Conservation (phyloP, 2,329 filamentous ascomycete genomes). For the Epicoccum sorghinum region DNA sequence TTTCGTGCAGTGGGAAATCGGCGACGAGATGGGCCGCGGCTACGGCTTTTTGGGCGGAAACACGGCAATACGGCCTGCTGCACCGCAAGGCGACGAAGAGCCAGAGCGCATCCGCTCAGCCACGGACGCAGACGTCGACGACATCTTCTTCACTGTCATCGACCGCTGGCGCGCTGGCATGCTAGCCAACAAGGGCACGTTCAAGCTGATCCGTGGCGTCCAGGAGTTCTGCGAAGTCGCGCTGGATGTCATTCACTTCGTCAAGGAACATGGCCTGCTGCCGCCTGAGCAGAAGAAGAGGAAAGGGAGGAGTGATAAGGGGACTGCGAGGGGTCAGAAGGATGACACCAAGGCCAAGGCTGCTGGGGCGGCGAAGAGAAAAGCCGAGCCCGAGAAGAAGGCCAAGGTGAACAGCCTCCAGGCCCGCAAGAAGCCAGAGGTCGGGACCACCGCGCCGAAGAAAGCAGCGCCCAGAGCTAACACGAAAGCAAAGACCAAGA, state of each 20-base stretch:
- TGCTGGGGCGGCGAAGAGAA: background rate
- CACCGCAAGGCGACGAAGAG: background rate
- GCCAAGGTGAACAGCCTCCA: background rate
- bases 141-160: conserved; percentile 41
- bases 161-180: conserved; percentile 42
- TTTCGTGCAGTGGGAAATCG: conserved; percentile 32
- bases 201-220: conserved; percentile 30
- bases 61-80: background rate
- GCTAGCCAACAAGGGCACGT: conserved; percentile 19
- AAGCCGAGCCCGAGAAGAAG: background rate
- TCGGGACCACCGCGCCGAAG: too few species aligned
- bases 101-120: conserved; percentile 10
- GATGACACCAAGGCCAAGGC: background rate
- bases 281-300: conserved; percentile 5
- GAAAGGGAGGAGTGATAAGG: conserved; percentile 27
- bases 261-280: conserved; percentile 37
- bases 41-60: conserved; percentile 10
- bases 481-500: conserved; percentile 28
- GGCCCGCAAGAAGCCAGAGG: background rate
- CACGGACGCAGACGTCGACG: conserved; percentile 27
- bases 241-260: conserved; percentile 37
- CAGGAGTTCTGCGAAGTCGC: conserved; percentile 45
- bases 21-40: conserved; percentile 26
- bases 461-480: background rate
- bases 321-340: conserved; percentile 19